These are phyloP conservation scores for Phialemoniopsis sp. DNA, from an alignment of 2,329 filamentous ascomycete species.

Conservation along the genomic window DNA sequence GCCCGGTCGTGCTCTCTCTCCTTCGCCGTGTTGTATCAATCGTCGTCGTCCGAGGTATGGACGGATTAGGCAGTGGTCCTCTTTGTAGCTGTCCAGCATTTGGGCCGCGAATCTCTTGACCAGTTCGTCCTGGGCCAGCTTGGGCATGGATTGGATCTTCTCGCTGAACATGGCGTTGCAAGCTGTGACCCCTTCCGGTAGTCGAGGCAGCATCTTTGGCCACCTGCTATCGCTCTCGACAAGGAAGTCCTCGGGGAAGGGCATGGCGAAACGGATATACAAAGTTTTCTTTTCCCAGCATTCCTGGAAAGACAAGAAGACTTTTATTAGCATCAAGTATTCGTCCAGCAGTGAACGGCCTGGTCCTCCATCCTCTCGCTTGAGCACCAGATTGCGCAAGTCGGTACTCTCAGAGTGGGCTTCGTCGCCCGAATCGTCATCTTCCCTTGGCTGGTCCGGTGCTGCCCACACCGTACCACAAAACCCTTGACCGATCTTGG, in stretches of 20 bases:
- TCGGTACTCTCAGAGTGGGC: too few species aligned
- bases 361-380: conserved; percentile 4
- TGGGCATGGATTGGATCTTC: conserved; percentile 1
- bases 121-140: background rate
- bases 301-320: background rate
- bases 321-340: background rate
- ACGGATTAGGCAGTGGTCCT: conserved; percentile 44
- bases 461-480: conserved; percentile 3
- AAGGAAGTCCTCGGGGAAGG: background rate
- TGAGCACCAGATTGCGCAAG: background rate
- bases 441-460: too few species aligned
- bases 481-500: conserved; percentile 5
- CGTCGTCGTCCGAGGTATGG: conserved; percentile 38
- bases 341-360: conserved; percentile 2
- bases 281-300: background rate
- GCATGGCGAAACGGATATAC: conserved; percentile 1
- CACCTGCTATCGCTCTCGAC: background rate
- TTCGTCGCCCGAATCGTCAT: background rate
- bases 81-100: conserved; percentile 6
- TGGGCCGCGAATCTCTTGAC: background rate
- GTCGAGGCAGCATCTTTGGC: background rate
- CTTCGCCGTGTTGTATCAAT: conserved; percentile 2
- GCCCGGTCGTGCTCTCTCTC: background rate
- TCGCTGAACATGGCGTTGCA: conserved; percentile 3
- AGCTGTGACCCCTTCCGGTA: background rate